phyloP scores from a whole-genome alignment of 768 basidiomycete species.

The Lyophyllum shimeji region DNA sequence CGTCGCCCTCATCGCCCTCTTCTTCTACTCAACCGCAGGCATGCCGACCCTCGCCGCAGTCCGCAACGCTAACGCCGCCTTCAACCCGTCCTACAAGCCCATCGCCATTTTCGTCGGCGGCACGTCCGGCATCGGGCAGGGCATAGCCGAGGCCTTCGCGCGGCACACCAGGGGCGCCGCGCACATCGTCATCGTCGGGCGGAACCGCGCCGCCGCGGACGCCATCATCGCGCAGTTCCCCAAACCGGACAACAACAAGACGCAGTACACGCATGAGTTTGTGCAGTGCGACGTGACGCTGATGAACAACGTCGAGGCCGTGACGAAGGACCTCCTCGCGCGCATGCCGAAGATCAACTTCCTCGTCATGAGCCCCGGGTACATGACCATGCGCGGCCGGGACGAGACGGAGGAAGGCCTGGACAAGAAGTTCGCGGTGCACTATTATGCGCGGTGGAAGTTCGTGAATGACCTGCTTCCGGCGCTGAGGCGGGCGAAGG shows the following conservation, averaged over 20 bases:
- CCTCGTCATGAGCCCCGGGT: slow-evolving; percentile 44
- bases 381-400: slow-evolving; percentile 36
- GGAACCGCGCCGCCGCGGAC: slow-evolving; percentile 47
- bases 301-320: slow-evolving; percentile 41
- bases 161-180: slow-evolving; percentile 41
- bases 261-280: slow-evolving; percentile 42
- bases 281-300: slow-evolving; percentile 43
- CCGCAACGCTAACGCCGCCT: slow-evolving; percentile 25
- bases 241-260: slow-evolving; percentile 19
- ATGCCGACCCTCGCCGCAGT: slow-evolving; percentile 25
- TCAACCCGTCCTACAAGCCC: slow-evolving; percentile 21
- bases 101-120: slow-evolving; percentile 39
- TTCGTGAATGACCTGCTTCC: slow-evolving; percentile 47
- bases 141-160: slow-evolving; percentile 43
- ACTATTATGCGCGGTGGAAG: slow-evolving; percentile 54
- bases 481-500: slow-evolving; percentile 40
- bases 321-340: slow-evolving; percentile 29
- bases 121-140: slow-evolving; percentile 44
- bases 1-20: background rate
- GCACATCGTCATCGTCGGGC: slow-evolving; percentile 49
- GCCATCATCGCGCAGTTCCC: slow-evolving; percentile 38
- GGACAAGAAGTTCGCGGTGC: slow-evolving; percentile 36
- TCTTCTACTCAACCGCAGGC: background rate
- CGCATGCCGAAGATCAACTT: slow-evolving; percentile 49
- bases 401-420: slow-evolving; percentile 33